These are phyloP conservation scores for Eutypa lata DNA, from an alignment of 2,329 filamentous ascomycete genomes.

Conservation along the genomic window DNA sequence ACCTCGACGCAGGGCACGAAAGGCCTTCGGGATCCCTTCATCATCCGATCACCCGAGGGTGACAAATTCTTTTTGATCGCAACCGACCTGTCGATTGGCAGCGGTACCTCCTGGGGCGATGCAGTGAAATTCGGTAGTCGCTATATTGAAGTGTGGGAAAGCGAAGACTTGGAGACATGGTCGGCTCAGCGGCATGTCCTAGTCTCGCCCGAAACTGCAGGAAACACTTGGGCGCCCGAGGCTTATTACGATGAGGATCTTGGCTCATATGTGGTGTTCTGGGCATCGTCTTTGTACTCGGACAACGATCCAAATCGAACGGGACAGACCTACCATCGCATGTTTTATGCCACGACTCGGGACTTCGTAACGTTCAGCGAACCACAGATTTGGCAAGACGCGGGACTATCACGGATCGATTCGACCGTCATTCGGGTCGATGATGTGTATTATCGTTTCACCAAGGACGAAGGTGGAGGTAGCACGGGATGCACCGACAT, in stretches of 20 bases:
- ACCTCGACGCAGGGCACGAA: slow-evolving; percentile 44
- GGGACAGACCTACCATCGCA: slow-evolving; percentile 45
- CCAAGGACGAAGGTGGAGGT: slow-evolving; percentile 50
- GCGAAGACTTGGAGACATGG: slow-evolving; percentile 47
- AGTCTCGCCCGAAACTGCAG: slow-evolving; percentile 46
- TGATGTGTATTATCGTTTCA: slow-evolving; percentile 48
- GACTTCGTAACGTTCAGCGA: slow-evolving; percentile 50
- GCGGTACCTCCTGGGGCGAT: slow-evolving; percentile 50
- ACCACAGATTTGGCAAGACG: slow-evolving; percentile 49
- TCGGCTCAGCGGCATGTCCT: slow-evolving; percentile 46
- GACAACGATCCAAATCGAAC: slow-evolving; percentile 38
- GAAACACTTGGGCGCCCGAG: slow-evolving; percentile 54
- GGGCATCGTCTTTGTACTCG: slow-evolving; percentile 44
- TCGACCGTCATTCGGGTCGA: slow-evolving; percentile 45
- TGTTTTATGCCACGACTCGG: slow-evolving; percentile 48
- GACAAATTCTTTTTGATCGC: slow-evolving; percentile 50
- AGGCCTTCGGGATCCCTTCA: slow-evolving; percentile 50
- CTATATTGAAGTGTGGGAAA: slow-evolving; percentile 53
- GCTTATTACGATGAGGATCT: slow-evolving; percentile 45
- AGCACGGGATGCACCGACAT: slow-evolving; percentile 51
- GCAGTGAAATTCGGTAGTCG: slow-evolving; percentile 44
- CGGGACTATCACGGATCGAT: slow-evolving; percentile 48
- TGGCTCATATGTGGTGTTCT: slow-evolving; percentile 43
- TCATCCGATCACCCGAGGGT: slow-evolving; percentile 48
- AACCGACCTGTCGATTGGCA: slow-evolving; percentile 52